Conservation (phyloP, 352 stramenopile species). For the Phytopythium cucurbitacearum region DNA sequence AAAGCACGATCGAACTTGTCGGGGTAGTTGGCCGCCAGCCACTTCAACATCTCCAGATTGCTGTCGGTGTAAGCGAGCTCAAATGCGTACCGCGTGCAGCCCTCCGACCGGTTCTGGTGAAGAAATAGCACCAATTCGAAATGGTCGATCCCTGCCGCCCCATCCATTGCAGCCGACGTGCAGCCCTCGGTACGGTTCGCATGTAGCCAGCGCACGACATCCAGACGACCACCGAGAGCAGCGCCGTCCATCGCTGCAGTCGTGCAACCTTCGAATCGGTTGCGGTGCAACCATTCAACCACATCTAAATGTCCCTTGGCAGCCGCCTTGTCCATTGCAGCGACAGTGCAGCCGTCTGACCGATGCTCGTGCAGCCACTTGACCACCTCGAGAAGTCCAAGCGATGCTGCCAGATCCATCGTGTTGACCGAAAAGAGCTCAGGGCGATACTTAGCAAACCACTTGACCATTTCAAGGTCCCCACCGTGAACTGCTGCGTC, state of each 20-base stretch:
- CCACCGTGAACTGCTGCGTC: slow-evolving; percentile 21
- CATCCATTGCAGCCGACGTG: slow-evolving; percentile 19
- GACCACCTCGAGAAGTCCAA: slow-evolving; percentile 18
- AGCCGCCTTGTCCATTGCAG: slow-evolving; percentile 18
- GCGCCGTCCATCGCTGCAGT: slow-evolving; percentile 21
- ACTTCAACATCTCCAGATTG: too few species aligned
- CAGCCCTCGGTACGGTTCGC: slow-evolving; percentile 22
- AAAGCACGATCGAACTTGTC: too few species aligned
- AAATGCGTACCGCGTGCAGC: slow-evolving; percentile 12
- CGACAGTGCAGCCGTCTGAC: slow-evolving; percentile 17
- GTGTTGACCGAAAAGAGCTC: slow-evolving; percentile 19
- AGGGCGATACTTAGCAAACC: slow-evolving; percentile 15
- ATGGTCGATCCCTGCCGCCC: slow-evolving; percentile 17
- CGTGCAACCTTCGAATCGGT: slow-evolving; percentile 19
- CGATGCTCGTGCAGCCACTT: slow-evolving; percentile 21
- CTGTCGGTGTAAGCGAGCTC: background rate
- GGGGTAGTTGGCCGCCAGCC: too few species aligned
- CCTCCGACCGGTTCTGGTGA: slow-evolving; percentile 17
- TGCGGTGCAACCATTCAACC: slow-evolving; percentile 17
- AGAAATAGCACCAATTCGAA: slow-evolving; percentile 18
- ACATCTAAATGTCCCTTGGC: slow-evolving; percentile 14
- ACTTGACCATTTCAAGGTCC: slow-evolving; percentile 18
- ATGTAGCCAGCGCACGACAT: slow-evolving; percentile 17
- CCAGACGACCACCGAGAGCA: slow-evolving; percentile 12
- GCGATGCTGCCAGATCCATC: slow-evolving; percentile 22